These are phyloP conservation scores for Castanea mollissima DNA, from an alignment of 306 rosid genomes.

Conservation along the genomic window DNA sequence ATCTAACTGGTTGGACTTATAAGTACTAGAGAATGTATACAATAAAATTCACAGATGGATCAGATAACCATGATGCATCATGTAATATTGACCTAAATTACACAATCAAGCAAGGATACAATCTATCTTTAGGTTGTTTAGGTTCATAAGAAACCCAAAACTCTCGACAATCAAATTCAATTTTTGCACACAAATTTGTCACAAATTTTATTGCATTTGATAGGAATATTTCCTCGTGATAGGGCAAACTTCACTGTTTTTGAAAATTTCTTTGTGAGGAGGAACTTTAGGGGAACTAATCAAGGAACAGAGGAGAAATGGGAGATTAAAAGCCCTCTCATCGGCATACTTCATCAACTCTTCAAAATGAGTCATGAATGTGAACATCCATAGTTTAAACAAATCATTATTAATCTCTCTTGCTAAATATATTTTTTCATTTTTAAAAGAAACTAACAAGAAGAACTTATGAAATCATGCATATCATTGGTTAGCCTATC, in stretches of 20 bases:
- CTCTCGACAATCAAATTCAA: neutral
- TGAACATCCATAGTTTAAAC: neutral
- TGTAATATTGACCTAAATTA: neutral
- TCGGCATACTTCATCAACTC: neutral
- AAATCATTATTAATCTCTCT: neutral
- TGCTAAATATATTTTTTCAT: neutral
- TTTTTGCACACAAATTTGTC: neutral
- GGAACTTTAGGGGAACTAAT: too few species aligned
- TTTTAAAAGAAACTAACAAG: neutral
- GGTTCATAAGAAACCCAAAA: neutral
- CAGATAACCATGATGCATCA: neutral
- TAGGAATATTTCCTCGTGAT: neutral
- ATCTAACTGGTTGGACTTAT: neutral
- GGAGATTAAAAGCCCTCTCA: neutral
- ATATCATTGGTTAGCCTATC: neutral
- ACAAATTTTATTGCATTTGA: neutral
- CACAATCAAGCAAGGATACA: neutral
- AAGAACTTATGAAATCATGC: neutral
- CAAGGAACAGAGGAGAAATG: too few species aligned
- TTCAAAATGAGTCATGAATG: neutral
- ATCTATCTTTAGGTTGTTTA: neutral
- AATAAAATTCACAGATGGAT: neutral
- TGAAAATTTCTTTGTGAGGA: too few species aligned
- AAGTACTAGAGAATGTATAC: neutral
- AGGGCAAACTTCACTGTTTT: neutral